Evolutionary conservation across 495 filamentous ascomycete genomes (phyloP), one percentile per base, ranked within the genome.

Genomic region (Polyplosphaeria fusca): DNA sequence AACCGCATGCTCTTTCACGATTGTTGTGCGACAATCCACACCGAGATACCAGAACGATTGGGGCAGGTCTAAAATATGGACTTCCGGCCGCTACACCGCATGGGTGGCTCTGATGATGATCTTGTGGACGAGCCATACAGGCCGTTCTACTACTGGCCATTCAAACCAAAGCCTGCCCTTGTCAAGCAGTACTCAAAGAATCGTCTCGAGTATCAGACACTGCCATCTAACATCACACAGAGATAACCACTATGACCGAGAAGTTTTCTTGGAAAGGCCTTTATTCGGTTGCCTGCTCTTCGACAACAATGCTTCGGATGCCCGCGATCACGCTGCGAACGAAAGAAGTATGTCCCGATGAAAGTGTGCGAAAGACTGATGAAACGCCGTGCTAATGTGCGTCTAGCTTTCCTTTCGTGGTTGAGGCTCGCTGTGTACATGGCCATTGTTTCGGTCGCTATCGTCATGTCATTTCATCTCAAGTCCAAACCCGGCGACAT

Each of bases 381-480:
- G 16, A 30, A 30, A 19, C 19, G 18, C 19, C 26, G 14, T 38
- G 26, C 58, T 58, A 32, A 66, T 22, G 4, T 14, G 24, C 2
- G 0, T 11, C 16, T 76, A 84, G 57, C 87, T 18, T 98, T 97
- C 67, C 86, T 98, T 47, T 96, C 94, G 18, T 96, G 91, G 82
- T 85, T 98, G 3, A 84, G 93, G 2, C 82, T 98, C 4, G 85
- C 87, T 16, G 82, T 96, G 64, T 96, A 95, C 75, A 86, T 98
- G 77, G 80, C 89, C 49, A 75, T 98, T 27, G 92, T 97, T 18
- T 81, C 89, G 7, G 76, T 92, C 16, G 93, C 93, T 37, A 95
- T 98, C 57, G 79, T 93, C 7, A 79, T 95, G 35, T 95, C 90
- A 5, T 97, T 98, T 70, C 91, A 98, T 61, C 82, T 98, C 48